Percentiles rank a stretch among this genome's conserved stretches.
Evolutionary conservation across 2,329 filamentous ascomycete genomes (phyloP).

Genomic region (Claviceps quebecensis): DNA sequence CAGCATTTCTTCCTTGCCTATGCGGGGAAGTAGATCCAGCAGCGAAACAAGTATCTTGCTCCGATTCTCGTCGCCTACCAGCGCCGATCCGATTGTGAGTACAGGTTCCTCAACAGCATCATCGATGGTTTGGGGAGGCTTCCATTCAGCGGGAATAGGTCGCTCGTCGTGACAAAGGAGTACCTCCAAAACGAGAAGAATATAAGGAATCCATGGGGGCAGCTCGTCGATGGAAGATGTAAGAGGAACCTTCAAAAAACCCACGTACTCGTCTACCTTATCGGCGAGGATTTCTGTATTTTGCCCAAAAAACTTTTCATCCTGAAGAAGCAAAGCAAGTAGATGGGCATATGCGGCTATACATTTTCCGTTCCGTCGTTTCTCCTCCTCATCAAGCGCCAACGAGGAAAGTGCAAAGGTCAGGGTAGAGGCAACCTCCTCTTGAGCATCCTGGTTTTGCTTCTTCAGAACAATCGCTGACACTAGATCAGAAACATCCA

Average conservation of each 20-base stretch:
- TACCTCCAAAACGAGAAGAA: constrained; percentile 80
- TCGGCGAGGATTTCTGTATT: constrained; percentile 63
- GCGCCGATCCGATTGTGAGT: constrained; percentile 46
- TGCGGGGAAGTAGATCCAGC: constrained; percentile 69
- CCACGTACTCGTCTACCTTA: constrained; percentile 60
- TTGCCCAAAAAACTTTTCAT: constrained; percentile 64
- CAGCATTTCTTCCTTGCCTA: constrained; percentile 76
- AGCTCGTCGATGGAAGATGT: constrained; percentile 59
- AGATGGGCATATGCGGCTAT: constrained; percentile 88
- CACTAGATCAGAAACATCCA: constrained; percentile 82
- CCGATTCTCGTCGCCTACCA: constrained; percentile 47
- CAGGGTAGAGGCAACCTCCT: constrained; percentile 69
- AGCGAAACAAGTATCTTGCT: constrained; percentile 58
- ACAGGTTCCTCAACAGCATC: constrained; percentile 38
- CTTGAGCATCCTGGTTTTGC: constrained; percentile 39
- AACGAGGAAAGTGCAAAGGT: constrained; percentile 70
- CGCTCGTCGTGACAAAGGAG: constrained; percentile 81
- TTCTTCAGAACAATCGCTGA: constrained; percentile 52
- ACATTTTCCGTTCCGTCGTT: constrained; percentile 46
- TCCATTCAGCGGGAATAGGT: constrained; percentile 63
- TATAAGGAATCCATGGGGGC: constrained; percentile 85
- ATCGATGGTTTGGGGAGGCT: constrained; percentile 34
- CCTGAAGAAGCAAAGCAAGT: constrained; percentile 74
- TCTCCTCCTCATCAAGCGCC: constrained; percentile 44
- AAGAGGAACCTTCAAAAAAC: constrained; percentile 60